Conservation (phyloP, 225 moss, liverwort and hornwort genomes). For the Bryum argenteum region DNA sequence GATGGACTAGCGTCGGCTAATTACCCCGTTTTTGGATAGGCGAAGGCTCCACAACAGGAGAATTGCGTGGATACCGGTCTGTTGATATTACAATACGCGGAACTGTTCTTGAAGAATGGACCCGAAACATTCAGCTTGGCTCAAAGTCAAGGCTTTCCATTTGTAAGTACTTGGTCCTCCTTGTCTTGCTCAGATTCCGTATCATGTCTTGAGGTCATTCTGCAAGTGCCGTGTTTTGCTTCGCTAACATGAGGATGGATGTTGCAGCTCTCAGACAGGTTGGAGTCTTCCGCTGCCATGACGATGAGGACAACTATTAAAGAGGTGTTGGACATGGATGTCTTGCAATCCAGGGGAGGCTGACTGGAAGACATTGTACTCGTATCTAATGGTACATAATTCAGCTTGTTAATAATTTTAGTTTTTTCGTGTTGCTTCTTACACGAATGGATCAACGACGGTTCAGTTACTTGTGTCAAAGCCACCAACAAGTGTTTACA, state of each 20-base stretch:
- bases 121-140: slow-evolving; percentile 33
- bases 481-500: no score
- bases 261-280: slow-evolving; percentile 31
- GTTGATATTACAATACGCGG: slow-evolving; percentile 36
- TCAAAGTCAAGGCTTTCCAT: slow-evolving; percentile 34
- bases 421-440: neutral
- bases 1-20: neutral
- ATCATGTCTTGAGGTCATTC: neutral
- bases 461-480: no score
- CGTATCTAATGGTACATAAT: slow-evolving; percentile 8
- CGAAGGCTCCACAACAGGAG: slow-evolving; percentile 48
- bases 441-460: neutral
- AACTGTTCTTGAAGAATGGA: slow-evolving; percentile 38
- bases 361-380: slow-evolving; percentile 6
- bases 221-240: neutral
- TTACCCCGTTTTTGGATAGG: slow-evolving; percentile 12
- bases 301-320: slow-evolving; percentile 34
- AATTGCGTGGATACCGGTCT: slow-evolving; percentile 37
- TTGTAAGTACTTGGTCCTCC: slow-evolving; percentile 28
- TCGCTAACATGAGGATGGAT: slow-evolving; percentile 19
- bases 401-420: slow-evolving; percentile 10
- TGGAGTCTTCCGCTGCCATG: slow-evolving; percentile 24
- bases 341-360: slow-evolving; percentile 15
- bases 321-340: slow-evolving; percentile 32
- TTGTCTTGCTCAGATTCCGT: neutral